phyloP scores from a whole-genome alignment of 345 rosid genomes.

The Salix brachista region DNA sequence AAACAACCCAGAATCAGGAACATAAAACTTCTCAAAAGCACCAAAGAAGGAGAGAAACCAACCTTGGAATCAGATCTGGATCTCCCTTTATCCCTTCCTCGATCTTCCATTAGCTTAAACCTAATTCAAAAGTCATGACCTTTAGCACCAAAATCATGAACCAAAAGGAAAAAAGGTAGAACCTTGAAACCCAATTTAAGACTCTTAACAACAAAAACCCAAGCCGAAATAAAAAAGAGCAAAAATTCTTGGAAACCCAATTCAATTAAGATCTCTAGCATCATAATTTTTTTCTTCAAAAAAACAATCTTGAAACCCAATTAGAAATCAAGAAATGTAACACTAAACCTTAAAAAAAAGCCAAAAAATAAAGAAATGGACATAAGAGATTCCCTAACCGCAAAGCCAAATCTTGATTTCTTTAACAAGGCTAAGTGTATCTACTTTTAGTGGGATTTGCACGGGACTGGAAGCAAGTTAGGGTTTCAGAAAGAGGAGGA shows the following conservation, averaged over 20 bases:
- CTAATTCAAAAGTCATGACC: not conserved
- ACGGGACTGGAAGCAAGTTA: not conserved
- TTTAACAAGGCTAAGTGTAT: not conserved
- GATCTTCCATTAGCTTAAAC: constrained; percentile 10
- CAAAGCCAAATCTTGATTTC: not conserved
- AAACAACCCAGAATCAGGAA: not conserved
- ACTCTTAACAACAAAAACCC: not conserved
- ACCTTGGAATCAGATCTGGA: constrained; percentile 11
- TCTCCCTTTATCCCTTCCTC: not conserved
- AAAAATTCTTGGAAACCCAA: not conserved
- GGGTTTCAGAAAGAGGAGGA: constrained; percentile 3
- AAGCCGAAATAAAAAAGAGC: not conserved
- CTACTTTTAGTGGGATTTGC: not conserved
- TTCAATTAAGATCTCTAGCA: not conserved
- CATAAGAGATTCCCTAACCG: not conserved
- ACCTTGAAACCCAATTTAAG: not conserved
- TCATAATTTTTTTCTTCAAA: not conserved
- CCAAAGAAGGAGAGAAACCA: not conserved
- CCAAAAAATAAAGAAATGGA: not conserved
- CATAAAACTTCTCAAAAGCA: not conserved
- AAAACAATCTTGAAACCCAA: not conserved
- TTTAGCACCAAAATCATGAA: not conserved
- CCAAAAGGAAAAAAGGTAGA: not conserved
- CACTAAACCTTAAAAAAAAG: not conserved
- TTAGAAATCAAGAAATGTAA: not conserved